These are phyloP conservation scores for Cyberlindnera lachancei DNA, from an alignment of 805 yeast genomes.

Conservation along the genomic window DNA sequence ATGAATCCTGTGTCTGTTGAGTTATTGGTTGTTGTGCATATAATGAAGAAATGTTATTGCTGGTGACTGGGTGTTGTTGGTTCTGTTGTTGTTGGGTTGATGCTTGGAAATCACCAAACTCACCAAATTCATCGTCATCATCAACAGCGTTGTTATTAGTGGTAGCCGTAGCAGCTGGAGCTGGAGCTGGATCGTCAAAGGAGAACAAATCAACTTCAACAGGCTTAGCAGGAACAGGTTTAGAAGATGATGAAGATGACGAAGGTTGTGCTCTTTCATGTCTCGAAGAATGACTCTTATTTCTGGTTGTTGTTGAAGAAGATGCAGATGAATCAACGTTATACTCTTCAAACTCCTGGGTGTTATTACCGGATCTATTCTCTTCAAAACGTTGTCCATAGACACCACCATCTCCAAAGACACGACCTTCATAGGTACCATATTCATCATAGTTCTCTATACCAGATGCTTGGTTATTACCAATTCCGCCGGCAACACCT, in stretches of 20 bases:
- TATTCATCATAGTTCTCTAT: slow-evolving; percentile 40
- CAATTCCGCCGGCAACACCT: slow-evolving; percentile 63
- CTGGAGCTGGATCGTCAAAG: slow-evolving; percentile 27
- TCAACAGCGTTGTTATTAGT: slow-evolving; percentile 11
- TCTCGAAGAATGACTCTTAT: too few species aligned
- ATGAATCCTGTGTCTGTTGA: slow-evolving; percentile 10
- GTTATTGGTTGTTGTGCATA: slow-evolving; percentile 12
- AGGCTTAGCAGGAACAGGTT: slow-evolving; percentile 25
- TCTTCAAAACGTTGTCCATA: slow-evolving; percentile 62
- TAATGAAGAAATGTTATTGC: too few species aligned
- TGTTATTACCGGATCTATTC: slow-evolving; percentile 38
- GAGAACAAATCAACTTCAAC: slow-evolving; percentile 41
- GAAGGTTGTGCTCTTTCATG: slow-evolving; percentile 24
- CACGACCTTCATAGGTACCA: slow-evolving; percentile 37
- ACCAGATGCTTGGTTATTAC: slow-evolving; percentile 23
- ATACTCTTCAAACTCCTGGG: slow-evolving; percentile 53
- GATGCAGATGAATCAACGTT: slow-evolving; percentile 32
- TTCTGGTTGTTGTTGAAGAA: slow-evolving; percentile 2
- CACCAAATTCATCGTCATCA: slow-evolving; percentile 48
- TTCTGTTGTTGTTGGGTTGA: slow-evolving; percentile 33
- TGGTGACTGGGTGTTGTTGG: slow-evolving; percentile 7
- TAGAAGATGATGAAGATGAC: slow-evolving; percentile 11
- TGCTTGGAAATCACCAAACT: slow-evolving; percentile 73
- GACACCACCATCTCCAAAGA: slow-evolving; percentile 67
- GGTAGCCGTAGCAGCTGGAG: slow-evolving; percentile 4